A percentile compares a stretch with the other conserved stretches of the same genome.
Conservation (phyloP, 495 filamentous ascomycete species). For the Penicillium lividum region DNA sequence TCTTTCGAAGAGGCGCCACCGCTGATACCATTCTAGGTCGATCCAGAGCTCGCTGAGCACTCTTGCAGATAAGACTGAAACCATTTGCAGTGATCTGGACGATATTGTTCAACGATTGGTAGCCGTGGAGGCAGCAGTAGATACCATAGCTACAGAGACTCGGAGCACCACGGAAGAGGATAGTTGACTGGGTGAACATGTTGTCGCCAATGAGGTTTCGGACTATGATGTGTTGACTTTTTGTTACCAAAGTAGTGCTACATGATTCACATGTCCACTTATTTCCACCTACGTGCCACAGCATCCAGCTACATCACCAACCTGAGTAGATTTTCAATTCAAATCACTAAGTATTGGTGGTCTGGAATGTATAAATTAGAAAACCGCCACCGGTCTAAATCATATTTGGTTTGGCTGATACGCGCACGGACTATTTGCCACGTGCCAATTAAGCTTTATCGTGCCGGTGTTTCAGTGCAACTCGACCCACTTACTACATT, state of each 20-base stretch:
- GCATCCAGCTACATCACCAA: background rate
- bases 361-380: background rate
- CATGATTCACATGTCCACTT: background rate
- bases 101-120: background rate
- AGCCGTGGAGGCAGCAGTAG: background rate
- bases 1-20: background rate
- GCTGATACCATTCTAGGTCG: background rate
- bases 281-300: background rate
- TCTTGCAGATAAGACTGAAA: background rate
- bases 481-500: background rate
- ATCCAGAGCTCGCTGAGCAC: constrained; percentile 1
- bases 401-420: background rate
- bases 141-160: background rate
- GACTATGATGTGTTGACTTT: background rate
- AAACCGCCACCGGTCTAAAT: background rate
- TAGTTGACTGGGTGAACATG: background rate
- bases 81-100: background rate
- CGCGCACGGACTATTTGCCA: background rate
- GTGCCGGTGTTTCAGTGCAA: background rate
- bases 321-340: background rate
- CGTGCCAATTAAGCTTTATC: background rate
- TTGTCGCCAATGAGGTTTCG: background rate
- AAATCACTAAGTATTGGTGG: background rate
- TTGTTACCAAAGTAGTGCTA: background rate
- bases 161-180: background rate